phyloP scores from a whole-genome alignment of 2,329 filamentous ascomycete genomes.

The Ophidiomyces ophidiicola region DNA sequence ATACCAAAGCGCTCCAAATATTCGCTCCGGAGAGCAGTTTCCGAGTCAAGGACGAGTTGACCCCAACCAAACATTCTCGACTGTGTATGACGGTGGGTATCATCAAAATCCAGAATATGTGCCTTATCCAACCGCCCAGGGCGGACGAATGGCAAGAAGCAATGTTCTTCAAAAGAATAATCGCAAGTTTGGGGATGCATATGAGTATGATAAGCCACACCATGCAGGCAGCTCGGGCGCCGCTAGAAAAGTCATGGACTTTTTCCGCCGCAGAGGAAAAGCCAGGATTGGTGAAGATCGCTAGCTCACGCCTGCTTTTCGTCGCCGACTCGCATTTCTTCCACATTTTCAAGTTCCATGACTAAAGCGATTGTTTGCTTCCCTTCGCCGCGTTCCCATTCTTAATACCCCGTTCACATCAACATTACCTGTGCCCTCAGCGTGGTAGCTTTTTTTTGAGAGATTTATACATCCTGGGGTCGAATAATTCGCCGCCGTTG shows the following conservation, averaged over 20 bases:
- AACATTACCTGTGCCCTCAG: no score
- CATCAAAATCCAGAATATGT: conserved; percentile 30
- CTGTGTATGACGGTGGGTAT: conserved; percentile 39
- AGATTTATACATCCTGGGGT: no score
- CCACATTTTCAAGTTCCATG: no score
- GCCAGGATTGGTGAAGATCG: conserved; percentile 46
- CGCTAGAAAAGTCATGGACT: conserved; percentile 92
- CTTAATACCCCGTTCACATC: no score
- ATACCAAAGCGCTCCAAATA: conserved; percentile 24
- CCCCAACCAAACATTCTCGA: conserved; percentile 25
- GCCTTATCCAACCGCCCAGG: conserved; percentile 33
- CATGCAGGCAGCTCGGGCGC: conserved; percentile 76
- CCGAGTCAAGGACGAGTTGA: conserved; percentile 19
- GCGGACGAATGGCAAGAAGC: conserved; percentile 26
- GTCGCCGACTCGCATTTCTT: background rate
- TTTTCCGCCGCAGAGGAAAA: conserved; percentile 79
- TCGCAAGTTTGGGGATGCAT: conserved; percentile 70
- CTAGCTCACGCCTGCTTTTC: conserved; percentile 13
- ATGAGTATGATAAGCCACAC: conserved; percentile 46
- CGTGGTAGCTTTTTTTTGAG: no score
- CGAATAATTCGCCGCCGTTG: no score
- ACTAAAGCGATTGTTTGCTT: no score
- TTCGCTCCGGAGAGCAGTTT: conserved; percentile 19
- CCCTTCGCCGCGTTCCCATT: no score
- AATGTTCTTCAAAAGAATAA: conserved; percentile 72